Conservation (phyloP, 495 filamentous ascomycete genomes). For the Durotheca rogersii region DNA sequence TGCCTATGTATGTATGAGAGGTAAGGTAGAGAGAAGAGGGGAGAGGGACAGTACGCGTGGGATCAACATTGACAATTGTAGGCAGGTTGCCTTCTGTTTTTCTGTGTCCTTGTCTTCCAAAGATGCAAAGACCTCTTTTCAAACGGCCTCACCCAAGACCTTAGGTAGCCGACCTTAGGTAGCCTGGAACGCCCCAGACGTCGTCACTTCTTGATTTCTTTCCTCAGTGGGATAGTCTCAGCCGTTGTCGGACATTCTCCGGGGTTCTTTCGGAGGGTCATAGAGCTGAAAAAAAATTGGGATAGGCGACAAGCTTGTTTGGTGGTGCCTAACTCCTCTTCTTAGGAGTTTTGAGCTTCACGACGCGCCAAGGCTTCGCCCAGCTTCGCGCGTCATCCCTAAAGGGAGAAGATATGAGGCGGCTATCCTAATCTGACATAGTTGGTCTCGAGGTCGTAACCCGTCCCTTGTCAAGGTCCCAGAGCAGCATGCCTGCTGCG, state of each 20-base stretch:
- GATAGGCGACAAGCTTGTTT: background rate
- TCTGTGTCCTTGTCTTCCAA: background rate
- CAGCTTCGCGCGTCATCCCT: background rate
- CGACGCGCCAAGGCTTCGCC: background rate
- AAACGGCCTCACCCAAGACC: no score
- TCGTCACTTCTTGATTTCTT: no score
- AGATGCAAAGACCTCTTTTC: background rate
- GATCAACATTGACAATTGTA: background rate
- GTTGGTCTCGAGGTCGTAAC: background rate
- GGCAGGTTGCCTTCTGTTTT: background rate
- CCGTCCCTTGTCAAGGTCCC: background rate
- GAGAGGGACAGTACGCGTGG: no score
- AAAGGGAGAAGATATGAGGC: slow-evolving; percentile 6
- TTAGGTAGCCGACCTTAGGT: no score
- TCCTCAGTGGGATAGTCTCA: no score
- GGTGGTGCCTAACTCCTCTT: background rate
- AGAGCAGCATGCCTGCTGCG: background rate
- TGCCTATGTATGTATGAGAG: no score
- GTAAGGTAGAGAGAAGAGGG: no score
- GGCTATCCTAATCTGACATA: no score
- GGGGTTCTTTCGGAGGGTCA: background rate
- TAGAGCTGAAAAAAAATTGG: background rate
- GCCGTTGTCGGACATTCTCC: background rate
- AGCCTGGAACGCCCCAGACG: no score
- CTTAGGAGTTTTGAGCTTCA: background rate